Base-by-base conservation (phyloP, 148 eudicot genomes). In the Euryodendron excelsum region DNA sequence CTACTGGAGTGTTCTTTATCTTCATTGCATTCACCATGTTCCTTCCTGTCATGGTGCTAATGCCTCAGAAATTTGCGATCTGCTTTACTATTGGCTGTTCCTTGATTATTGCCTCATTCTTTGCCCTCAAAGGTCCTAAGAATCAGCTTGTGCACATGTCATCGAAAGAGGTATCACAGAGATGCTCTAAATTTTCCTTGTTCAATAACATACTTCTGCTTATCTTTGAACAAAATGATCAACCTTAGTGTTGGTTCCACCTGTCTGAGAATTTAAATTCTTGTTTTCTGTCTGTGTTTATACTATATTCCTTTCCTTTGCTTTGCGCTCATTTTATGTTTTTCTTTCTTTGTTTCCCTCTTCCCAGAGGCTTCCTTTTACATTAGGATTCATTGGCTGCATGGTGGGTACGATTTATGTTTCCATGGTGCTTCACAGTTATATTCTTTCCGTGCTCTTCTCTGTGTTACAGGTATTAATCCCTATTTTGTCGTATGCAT, bases 341-440 rank as follows among this genome's bases (percentile, higher is more conserved):
- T n/a, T n/a, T n/a, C n/a, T n/a, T n/a, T n/a, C 11, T 44, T 64
- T 25, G 33, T 15, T 50, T 61, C 37, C 5, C 72, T 31, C 9
- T 59, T 72, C 39, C 18, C 87, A 89, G 91, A 83, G 91, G 68
- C 89, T 89, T 45, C 91, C 91, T 41, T 84, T 86, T n/a, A 89
- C 89, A 59, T 52, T 83, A 79, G 86, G 86, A 60, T 89, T 88
- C 77, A 52, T 89, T 77, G 88, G 89, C 80, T 80, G 77, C 80
- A 89, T 86, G 88, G 89, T 78, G 44, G 91, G 91, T n/a, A 89
- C 91, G 9, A 79, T 89, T 69, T 89, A 85, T 78, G 91, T 89
- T 52, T 89, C 91, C 45, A 86, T 89, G 91, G 84, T 86, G 72
- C 89, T 86, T 73, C 91, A 89, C 73, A 89, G 89, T 69, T 89